A percentile compares a stretch with the other conserved stretches of the same genome.
phyloP scores from a whole-genome alignment of 371 early-diverging fungal species.

The Globomyces sp. region DNA sequence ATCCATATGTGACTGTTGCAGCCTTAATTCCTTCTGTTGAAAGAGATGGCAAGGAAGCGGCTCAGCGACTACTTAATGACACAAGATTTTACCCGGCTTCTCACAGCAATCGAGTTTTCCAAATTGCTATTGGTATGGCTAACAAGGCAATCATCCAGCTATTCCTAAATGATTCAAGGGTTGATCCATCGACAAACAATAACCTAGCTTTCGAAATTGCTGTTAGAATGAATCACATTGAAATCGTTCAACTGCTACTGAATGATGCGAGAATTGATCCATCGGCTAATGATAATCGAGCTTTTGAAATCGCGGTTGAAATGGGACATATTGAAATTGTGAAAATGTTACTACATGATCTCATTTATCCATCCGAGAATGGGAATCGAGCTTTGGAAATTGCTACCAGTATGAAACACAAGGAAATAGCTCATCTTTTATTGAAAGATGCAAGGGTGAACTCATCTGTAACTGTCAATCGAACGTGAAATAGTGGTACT shows the following conservation, averaged over 20 bases:
- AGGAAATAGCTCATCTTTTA: background rate
- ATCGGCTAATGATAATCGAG: background rate
- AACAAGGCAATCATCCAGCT: background rate
- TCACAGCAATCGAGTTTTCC: too few species aligned
- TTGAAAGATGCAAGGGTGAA: slow-evolving; percentile 13
- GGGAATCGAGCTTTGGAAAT: background rate
- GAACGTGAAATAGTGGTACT: too few species aligned
- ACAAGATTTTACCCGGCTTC: too few species aligned
- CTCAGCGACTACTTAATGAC: too few species aligned
- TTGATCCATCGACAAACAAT: slow-evolving; percentile 1
- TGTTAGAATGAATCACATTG: background rate
- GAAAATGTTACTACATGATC: background rate
- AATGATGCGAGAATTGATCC: background rate
- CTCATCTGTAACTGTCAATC: background rate
- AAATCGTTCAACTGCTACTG: background rate
- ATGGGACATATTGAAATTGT: slow-evolving; percentile 1
- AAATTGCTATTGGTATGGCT: too few species aligned
- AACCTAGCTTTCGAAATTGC: background rate
- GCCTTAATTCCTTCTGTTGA: too few species aligned
- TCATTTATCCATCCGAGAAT: background rate
- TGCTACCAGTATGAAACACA: slow-evolving; percentile 4
- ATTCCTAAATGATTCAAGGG: background rate
- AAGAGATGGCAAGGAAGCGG: too few species aligned
- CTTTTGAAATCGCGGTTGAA: background rate
- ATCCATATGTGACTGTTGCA: too few species aligned